phyloP scores from a whole-genome alignment of 495 filamentous ascomycete genomes.

The Aspergillus sclerotioniger region DNA sequence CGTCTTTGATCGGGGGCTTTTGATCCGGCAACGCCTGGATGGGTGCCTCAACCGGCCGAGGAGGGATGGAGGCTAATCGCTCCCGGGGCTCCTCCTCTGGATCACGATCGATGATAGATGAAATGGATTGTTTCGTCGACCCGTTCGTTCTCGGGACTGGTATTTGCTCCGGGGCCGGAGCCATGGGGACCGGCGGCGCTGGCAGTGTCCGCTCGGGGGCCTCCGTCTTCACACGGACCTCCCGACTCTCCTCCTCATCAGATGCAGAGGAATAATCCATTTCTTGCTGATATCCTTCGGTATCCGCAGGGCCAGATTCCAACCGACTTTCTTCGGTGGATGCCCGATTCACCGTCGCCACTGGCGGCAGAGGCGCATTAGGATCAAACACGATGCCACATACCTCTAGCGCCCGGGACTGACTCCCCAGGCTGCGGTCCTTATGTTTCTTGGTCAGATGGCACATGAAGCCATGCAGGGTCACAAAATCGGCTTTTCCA shows the following conservation, averaged over 20 bases:
- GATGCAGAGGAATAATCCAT: slow-evolving; percentile 38
- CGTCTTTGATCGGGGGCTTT: slow-evolving; percentile 25
- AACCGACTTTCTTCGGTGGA: slow-evolving; percentile 41
- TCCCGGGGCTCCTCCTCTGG: slow-evolving; percentile 31
- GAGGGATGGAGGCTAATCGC: slow-evolving; percentile 21
- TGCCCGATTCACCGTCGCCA: slow-evolving; percentile 33
- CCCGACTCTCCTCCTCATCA: slow-evolving; percentile 31
- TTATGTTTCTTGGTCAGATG: slow-evolving; percentile 52
- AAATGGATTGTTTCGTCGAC: slow-evolving; percentile 46
- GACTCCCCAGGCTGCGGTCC: slow-evolving; percentile 47
- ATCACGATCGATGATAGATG: slow-evolving; percentile 45
- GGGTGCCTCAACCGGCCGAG: slow-evolving; percentile 19
- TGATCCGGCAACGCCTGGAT: slow-evolving; percentile 21
- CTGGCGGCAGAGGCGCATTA: slow-evolving; percentile 40
- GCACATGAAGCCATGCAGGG: slow-evolving; percentile 50
- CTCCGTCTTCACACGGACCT: slow-evolving; percentile 35
- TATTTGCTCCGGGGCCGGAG: slow-evolving; percentile 16
- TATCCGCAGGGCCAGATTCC: slow-evolving; percentile 30
- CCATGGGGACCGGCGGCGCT: slow-evolving; percentile 16
- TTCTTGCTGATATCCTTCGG: slow-evolving; percentile 33
- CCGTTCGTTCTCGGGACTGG: slow-evolving; percentile 22
- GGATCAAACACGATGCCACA: slow-evolving; percentile 48
- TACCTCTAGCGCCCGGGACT: slow-evolving; percentile 44
- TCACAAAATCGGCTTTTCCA: slow-evolving; percentile 47
- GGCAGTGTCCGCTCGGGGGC: slow-evolving; percentile 24